Evolutionary conservation across 176 grass and related monocot species (phyloP), one percentile per base, ranked within the genome.

Genomic region (Avena atlantica): DNA sequence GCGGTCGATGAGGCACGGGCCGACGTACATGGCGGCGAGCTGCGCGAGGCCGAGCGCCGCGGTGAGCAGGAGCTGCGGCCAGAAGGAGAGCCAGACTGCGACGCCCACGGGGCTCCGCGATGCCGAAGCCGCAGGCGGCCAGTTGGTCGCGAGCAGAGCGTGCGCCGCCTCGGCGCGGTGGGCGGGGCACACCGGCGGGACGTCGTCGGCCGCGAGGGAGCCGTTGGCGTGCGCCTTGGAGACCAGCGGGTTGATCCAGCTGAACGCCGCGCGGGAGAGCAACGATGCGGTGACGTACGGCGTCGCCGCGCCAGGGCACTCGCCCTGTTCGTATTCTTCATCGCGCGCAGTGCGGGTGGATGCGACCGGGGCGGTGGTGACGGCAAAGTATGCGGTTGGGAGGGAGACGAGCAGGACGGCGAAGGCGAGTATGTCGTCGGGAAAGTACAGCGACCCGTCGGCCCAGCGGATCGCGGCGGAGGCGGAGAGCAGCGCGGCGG

Each of bases 171-270:
- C 53, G 7, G 78, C 64, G 9, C 65, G 23, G 64, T 87, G 65
- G 47, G 1, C 17, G 15, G 45, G 10, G 3, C 74, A 48, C 23
- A 90, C 65, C 21, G 74, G 31, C 0, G 89, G 89, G 5, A 87
- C 84, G 1, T 53, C 55, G 17, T 12, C 34, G 1, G 66, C 31
- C 13, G 80, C 3, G 34, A 90, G 84, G 16, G 74, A 72, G 5
- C 24, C 84, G 0, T 40, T 50, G 10, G 64, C 52, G 21, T 90
- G 53, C 6, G 79, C 84, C 55, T 78, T 87, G 80, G 24, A 34
- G 84, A 90, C 71, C 42, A 90, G 19, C 12, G 84, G 59, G 57
- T 5, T 78, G 56, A 90, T 78, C 89, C 89, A 90, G 66, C 89
- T 87, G 65, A 90, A 87, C 2, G 80, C 64, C 55, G 84, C 74